These are phyloP conservation scores for Colletotrichum abscissum DNA, from an alignment of 2,329 filamentous ascomycete genomes.

Conservation along the genomic window DNA sequence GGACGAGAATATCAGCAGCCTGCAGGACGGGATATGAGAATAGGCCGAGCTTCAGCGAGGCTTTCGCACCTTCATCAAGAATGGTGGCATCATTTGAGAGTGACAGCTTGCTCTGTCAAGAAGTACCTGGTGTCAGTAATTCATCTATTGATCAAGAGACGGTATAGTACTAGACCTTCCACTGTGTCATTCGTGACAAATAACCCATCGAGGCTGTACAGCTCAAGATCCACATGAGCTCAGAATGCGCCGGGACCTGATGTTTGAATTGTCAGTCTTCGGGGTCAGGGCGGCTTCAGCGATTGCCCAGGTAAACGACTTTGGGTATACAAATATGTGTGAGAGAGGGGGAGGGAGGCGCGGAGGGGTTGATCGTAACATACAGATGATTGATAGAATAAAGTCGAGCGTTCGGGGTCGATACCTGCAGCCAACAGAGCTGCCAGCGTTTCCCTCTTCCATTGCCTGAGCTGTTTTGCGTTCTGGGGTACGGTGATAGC, in stretches of 20 bases:
- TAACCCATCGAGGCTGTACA: conserved; percentile 93
- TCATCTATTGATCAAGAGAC: neutral
- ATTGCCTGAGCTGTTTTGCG: conserved; percentile 67
- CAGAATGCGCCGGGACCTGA: conserved; percentile 81
- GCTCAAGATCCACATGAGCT: conserved; percentile 97
- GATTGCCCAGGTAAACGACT: neutral
- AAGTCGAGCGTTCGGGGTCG: conserved; percentile 77
- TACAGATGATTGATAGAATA: conserved; percentile 85
- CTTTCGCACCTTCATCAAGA: conserved; percentile 68
- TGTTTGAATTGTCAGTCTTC: neutral
- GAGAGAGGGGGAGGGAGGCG: neutral
- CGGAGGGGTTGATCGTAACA: neutral
- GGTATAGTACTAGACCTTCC: conserved; percentile 75
- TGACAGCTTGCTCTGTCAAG: conserved; percentile 77
- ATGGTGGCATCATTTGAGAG: conserved; percentile 68
- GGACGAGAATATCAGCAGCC: conserved; percentile 92
- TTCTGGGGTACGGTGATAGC: conserved; percentile 86
- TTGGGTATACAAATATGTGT: neutral
- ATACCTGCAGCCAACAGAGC: conserved; percentile 86
- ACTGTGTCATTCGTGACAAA: conserved; percentile 98
- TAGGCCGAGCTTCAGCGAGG: conserved; percentile 81
- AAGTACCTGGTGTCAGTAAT: neutral
- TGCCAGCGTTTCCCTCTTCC: conserved; percentile 81
- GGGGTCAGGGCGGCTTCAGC: neutral
- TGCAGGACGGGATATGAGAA: conserved; percentile 97